Conservation (phyloP, 2,329 filamentous ascomycete genomes). For the Hypoxylon sp. region DNA sequence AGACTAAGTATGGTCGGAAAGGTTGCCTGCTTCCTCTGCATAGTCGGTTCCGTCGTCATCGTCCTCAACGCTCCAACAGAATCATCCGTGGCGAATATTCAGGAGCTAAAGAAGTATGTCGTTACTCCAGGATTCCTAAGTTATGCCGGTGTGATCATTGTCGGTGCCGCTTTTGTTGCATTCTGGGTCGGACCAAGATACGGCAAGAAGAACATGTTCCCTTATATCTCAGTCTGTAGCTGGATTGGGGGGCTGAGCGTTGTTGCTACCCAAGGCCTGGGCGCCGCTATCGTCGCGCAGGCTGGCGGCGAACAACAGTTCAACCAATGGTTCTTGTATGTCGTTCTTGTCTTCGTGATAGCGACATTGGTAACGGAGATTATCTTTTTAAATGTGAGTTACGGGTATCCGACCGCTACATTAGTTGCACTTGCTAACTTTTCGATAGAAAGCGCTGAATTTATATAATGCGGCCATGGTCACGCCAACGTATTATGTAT, state of each 20-base stretch:
- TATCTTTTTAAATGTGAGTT: conserved; percentile 90
- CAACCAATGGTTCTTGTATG: conserved; percentile 97
- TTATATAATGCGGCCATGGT: conserved; percentile 96
- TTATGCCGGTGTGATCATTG: conserved; percentile 84
- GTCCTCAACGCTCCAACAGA: conserved; percentile 91
- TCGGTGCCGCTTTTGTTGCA: conserved; percentile 78
- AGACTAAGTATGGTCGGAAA: conserved; percentile 95
- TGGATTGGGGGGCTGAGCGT: conserved; percentile 94
- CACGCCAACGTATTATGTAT: conserved; percentile 98
- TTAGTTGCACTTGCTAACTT: conserved; percentile 50
- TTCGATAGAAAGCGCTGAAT: conserved; percentile 92
- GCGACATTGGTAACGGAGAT: conserved; percentile 92
- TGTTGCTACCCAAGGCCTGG: conserved; percentile 92
- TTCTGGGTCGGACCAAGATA: conserved; percentile 87
- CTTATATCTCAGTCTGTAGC: conserved; percentile 96
- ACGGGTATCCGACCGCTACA: not conserved
- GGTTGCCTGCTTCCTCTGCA: conserved; percentile 94
- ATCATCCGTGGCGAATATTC: conserved; percentile 86
- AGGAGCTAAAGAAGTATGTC: conserved; percentile 91
- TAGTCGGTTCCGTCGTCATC: conserved; percentile 92
- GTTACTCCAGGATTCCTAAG: conserved; percentile 86
- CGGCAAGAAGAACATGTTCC: conserved; percentile 96
- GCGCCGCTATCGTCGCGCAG: conserved; percentile 90
- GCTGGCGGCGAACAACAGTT: conserved; percentile 86
- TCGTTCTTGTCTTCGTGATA: conserved; percentile 90